Evolutionary conservation across 2,329 filamentous ascomycete genomes (phyloP), one percentile per base, ranked within the genome.

Genomic region (Talaromyces albobiverticillius): DNA sequence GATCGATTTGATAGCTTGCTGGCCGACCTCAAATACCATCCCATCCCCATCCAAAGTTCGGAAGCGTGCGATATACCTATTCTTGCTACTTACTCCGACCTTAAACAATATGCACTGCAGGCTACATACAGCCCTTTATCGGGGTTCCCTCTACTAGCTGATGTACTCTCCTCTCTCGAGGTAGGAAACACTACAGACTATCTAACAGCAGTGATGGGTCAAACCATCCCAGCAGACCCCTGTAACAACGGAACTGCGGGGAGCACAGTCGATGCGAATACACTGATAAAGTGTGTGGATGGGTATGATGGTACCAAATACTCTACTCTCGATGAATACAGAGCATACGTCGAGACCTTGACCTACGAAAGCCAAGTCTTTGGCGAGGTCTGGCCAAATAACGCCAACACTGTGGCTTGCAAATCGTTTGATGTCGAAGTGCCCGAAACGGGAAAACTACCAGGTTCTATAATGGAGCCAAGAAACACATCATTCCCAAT

Each of bases 401-500:
- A 57, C 34, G 53, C 55, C 41, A 42, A 52, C 23, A 43, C 29
- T 16, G 29, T 53, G 6, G 23, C 41, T 41, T 53, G 25, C 10
- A 25, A 34, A 13, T 36, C 43, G 6, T 53, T 36, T 22, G 23
- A 25, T n/a, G 32, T 18, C 18, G 20, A 55, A 4, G 6, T 41
- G 23, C 31, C 36, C 31, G 29, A 41, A 25, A 26, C n/a, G 14
- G 25, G 47, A 13, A 41, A 29, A 22, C 40, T 34, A n/a, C n/a
- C 29, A 68, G 64, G 60, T 6, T 64, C 66, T 18, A 61, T 62
- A 40, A 64, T 62, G 40, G 65, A 34, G 10, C 6, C 45, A 4
- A 47, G 63, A 25, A 59, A 62, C n/a, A 69, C 69, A 1, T 65
- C 74, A 5, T 75, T 81, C 58, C 83, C 83, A 0, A 70, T 86